Percentiles rank a stretch among this genome's conserved stretches.
These are phyloP conservation scores for Xylariaceae sp. DNA, from an alignment of 2,329 filamentous ascomycete species.

Conservation along the genomic window DNA sequence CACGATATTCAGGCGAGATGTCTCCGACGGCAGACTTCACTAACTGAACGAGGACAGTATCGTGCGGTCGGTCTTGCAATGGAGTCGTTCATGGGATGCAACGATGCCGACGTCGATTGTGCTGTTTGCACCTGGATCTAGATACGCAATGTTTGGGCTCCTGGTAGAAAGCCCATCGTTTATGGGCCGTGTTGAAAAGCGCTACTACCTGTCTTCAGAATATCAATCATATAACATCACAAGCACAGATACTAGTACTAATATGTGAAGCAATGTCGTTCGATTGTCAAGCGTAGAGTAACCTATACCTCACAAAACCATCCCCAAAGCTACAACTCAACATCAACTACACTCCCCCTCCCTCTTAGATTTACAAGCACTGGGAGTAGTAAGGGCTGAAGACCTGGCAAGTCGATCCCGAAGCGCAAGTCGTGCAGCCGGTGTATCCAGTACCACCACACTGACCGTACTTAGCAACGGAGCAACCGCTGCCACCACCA, in stretches of 20 bases:
- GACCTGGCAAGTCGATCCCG: constrained; percentile 11
- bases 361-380: constrained; percentile 15
- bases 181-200: no score
- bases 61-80: no score
- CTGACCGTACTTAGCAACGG: constrained; percentile 14
- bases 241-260: not conserved
- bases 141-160: no score
- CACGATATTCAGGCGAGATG: no score
- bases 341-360: not conserved
- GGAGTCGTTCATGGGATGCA: no score
- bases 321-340: not conserved
- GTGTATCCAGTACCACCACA: constrained; percentile 13
- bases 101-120: no score
- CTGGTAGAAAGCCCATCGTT: no score
- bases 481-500: constrained; percentile 1
- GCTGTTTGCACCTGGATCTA: no score
- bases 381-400: constrained; percentile 16
- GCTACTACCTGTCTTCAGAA: no score
- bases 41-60: no score
- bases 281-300: not conserved
- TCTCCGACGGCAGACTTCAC: no score
- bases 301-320: not conserved
- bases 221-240: not conserved
- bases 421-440: constrained; percentile 12
- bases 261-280: not conserved